Percentiles rank a stretch among this genome's conserved stretches.
Evolutionary conservation across 2,329 filamentous ascomycete genomes (phyloP).

Genomic region (Penicillium sp.): DNA sequence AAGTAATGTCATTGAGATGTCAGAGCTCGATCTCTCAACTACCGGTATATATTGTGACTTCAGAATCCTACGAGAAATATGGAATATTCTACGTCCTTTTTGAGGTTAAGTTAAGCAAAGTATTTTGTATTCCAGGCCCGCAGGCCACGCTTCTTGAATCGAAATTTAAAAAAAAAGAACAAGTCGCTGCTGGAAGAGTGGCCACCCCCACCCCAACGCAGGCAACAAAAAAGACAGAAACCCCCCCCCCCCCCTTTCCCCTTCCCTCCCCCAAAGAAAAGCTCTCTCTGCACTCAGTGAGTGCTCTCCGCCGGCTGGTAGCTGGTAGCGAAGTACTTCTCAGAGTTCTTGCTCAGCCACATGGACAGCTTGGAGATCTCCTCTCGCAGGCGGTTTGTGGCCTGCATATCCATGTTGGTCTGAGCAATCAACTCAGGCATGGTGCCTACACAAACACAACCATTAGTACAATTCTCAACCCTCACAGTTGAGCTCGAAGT

Average conservation of each 20-base stretch:
- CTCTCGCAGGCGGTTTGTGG: slow-evolving; percentile 81
- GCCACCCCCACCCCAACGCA: background rate
- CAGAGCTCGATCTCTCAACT: background rate
- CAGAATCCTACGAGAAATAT: background rate
- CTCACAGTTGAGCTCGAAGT: background rate
- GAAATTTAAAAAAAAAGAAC: background rate
- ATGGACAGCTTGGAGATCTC: slow-evolving; percentile 82
- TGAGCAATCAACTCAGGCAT: slow-evolving; percentile 93
- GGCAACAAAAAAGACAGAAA: background rate
- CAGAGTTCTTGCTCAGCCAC: slow-evolving; percentile 77
- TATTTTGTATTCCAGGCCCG: background rate
- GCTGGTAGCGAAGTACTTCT: slow-evolving; percentile 66
- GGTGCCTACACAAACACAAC: slow-evolving; percentile 59
- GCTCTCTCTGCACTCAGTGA: slow-evolving; percentile 21
- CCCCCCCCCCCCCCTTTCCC: too few species aligned
- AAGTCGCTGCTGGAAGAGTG: background rate
- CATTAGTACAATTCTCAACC: slow-evolving; percentile 2
- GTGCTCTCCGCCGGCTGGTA: slow-evolving; percentile 46
- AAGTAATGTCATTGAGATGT: background rate
- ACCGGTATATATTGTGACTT: background rate
- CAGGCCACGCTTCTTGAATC: background rate
- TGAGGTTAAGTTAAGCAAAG: background rate
- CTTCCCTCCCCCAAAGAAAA: background rate
- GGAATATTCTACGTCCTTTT: background rate
- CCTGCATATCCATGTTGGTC: slow-evolving; percentile 96